Evolutionary conservation across 345 rosid species (phyloP), one percentile per base, ranked within the genome.

Genomic region (Cardamine chenopodiifolia): DNA sequence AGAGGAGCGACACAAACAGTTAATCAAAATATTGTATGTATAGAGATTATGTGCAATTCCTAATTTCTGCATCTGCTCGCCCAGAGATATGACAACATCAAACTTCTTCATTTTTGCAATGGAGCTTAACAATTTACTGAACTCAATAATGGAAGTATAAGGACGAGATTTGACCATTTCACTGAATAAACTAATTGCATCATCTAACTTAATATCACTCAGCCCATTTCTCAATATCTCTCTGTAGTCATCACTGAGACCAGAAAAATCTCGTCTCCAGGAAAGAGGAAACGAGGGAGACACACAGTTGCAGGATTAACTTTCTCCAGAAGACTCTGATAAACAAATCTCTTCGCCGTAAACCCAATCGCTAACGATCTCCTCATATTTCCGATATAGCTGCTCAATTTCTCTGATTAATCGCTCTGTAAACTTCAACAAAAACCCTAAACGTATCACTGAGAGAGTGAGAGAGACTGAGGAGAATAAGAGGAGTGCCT

Each of bases 41-140:
- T 11, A 56, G 12, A 6, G 42, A 69, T 25, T 0, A 56, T 69
- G 52, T 22, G 37, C 0, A 28, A 56, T 28, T 0, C 64, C 73
- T 1, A 39, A 3, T 2, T 2, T 13, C 9, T 68, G n/a, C 62
- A 68, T 52, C 48, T 52, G 0, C 2, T 68, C 47, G 0, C 40
- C 15, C 7, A 53, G 15, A 69, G 64, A 53, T 10, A 53, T 54
- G 5, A 69, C 64, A 25, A 55, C 25, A 55, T 37, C 29, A 42
- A 9, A 69, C 62, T 42, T 40, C 23, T 29, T 69, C 64, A 56
- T 26, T 29, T 57, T 56, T 0, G 18, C 65, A 25, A 57, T 42
- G 0, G 55, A 32, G 26, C 8, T 57, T 37, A 42, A 11, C 10
- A 70, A 4, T 42, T 39, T 37, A 56, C 0, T 70, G 5, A 68